phyloP scores from a whole-genome alignment of 371 early-diverging fungal genomes.

The Rhizopus arrhizus region DNA sequence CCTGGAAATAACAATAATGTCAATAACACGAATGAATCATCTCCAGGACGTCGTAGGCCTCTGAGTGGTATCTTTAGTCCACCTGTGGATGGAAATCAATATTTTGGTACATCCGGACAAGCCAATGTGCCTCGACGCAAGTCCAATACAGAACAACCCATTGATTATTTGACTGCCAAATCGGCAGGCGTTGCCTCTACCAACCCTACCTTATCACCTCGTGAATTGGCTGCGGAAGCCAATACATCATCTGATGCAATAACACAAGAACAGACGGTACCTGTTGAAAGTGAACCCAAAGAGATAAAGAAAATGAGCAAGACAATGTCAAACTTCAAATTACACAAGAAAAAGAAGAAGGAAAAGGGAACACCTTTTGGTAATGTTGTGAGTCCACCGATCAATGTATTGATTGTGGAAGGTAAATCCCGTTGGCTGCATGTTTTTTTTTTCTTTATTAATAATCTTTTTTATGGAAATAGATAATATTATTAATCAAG shows the following conservation, averaged over 20 bases:
- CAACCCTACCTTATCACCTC: not conserved
- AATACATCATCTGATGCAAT: conserved; percentile 38
- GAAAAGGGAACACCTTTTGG: conserved; percentile 19
- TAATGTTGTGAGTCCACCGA: conserved; percentile 59
- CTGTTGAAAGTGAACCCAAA: no score
- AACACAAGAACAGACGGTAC: conserved; percentile 37
- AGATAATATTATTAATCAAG: conserved; percentile 81
- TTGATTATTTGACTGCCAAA: conserved; percentile 21
- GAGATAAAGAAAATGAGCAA: conserved; percentile 3
- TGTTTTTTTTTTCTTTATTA: not conserved
- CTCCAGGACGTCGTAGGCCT: conserved; percentile 16
- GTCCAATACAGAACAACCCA: conserved; percentile 6
- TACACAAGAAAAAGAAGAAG: conserved; percentile 39
- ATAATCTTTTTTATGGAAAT: not conserved
- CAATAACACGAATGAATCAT: not conserved
- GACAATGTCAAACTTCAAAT: conserved; percentile 36
- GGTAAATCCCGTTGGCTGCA: conserved; percentile 42
- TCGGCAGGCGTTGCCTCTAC: not conserved
- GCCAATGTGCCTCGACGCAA: not conserved
- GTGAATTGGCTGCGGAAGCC: not conserved
- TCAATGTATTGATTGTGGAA: conserved; percentile 83
- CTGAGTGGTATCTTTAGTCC: conserved; percentile 31
- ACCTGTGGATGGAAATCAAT: conserved; percentile 16
- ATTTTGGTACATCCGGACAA: conserved; percentile 11
- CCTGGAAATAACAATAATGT: conserved; percentile 11